Conservation (phyloP, 1,284 basidiomycete species). For the Sphagnurus paluster region DNA sequence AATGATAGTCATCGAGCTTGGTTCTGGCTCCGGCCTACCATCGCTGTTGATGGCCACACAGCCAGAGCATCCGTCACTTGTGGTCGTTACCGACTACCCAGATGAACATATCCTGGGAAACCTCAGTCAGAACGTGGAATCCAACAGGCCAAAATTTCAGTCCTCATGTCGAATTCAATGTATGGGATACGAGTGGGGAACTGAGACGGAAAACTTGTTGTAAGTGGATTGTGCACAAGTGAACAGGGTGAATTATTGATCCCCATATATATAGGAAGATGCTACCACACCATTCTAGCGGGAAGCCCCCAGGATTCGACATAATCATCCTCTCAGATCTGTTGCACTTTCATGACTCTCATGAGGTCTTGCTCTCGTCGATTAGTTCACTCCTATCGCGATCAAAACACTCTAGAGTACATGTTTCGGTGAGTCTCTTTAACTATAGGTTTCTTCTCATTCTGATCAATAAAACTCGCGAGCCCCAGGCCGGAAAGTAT, state of each 20-base stretch:
- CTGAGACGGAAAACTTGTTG: conserved; percentile 46
- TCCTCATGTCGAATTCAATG: conserved; percentile 42
- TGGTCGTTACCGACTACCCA: conserved; percentile 69
- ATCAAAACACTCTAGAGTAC: conserved; percentile 42
- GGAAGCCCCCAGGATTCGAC: conserved; percentile 44
- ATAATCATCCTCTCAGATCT: conserved; percentile 68
- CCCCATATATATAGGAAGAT: conserved; percentile 19
- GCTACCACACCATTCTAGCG: conserved; percentile 15
- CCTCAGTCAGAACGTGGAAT: conserved; percentile 49
- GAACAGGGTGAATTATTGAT: not conserved
- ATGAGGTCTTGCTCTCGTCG: conserved; percentile 55
- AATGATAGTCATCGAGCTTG: conserved; percentile 71
- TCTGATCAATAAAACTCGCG: not conserved
- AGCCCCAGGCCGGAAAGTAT: conserved; percentile 64
- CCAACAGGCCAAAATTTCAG: conserved; percentile 42
- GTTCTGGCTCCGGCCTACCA: conserved; percentile 64
- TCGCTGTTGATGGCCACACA: conserved; percentile 56
- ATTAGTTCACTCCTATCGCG: conserved; percentile 48
- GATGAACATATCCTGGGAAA: conserved; percentile 60
- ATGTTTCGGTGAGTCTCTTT: conserved; percentile 47
- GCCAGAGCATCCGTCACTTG: conserved; percentile 43
- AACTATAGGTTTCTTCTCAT: not conserved
- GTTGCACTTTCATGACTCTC: conserved; percentile 64
- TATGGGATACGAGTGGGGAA: conserved; percentile 66
- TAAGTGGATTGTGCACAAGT: conserved; percentile 29